These are phyloP conservation scores for Aspergillus sojae DNA, from an alignment of 2,329 filamentous ascomycete species.

Conservation along the genomic window DNA sequence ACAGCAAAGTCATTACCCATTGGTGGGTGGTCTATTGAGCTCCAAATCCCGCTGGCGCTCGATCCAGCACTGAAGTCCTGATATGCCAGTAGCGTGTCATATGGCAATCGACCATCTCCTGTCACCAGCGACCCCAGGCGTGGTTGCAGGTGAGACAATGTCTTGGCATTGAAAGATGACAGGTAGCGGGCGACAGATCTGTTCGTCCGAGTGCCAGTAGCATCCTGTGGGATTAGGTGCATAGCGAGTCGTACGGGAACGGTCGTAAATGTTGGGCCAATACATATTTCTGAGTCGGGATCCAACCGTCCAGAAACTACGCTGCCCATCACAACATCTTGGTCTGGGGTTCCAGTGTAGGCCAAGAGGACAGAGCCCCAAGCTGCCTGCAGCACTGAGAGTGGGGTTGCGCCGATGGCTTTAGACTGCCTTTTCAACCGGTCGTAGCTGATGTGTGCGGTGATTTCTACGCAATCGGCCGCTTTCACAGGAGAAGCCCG, in stretches of 20 bases:
- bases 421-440: slow-evolving; percentile 35
- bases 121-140: slow-evolving; percentile 27
- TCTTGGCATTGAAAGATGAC: slow-evolving; percentile 25
- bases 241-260: slow-evolving; percentile 36
- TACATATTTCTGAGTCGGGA: slow-evolving; percentile 25
- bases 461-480: slow-evolving; percentile 25
- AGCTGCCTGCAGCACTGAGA: slow-evolving; percentile 40
- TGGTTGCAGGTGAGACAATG: slow-evolving; percentile 28
- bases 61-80: slow-evolving; percentile 33
- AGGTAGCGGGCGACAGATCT: slow-evolving; percentile 27
- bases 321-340: slow-evolving; percentile 39
- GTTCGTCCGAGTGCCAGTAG: slow-evolving; percentile 22
- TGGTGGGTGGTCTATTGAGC: slow-evolving; percentile 23
- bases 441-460: slow-evolving; percentile 23
- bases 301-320: slow-evolving; percentile 36
- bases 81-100: slow-evolving; percentile 40
- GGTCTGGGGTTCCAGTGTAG: slow-evolving; percentile 37
- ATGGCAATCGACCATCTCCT: slow-evolving; percentile 31
- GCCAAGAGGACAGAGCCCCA: slow-evolving; percentile 38
- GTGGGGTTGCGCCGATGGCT: slow-evolving; percentile 31
- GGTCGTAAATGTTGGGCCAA: slow-evolving; percentile 40
- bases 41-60: slow-evolving; percentile 20
- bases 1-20: slow-evolving; percentile 37
- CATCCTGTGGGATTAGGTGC: slow-evolving; percentile 16
- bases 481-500: slow-evolving; percentile 17